Conservation (phyloP, 225 moss, liverwort and hornwort genomes). For the Marchantia polymorpha region DNA sequence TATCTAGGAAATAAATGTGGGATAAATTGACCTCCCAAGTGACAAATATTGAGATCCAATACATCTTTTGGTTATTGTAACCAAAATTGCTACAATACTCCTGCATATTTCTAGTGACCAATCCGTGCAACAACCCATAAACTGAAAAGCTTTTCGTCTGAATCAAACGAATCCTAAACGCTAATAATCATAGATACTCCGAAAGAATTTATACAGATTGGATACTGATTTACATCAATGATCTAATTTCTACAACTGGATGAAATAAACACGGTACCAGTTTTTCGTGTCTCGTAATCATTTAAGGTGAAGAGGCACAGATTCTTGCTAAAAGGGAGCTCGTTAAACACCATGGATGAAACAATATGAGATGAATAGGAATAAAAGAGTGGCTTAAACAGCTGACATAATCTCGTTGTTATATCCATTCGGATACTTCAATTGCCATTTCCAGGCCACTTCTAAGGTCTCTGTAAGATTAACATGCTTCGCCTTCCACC, state of each 20-base stretch:
- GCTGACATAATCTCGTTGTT: conserved; percentile 38
- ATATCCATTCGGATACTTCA: conserved; percentile 68
- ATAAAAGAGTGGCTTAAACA: neutral
- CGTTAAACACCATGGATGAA: neutral
- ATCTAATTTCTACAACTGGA: neutral
- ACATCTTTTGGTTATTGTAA: neutral
- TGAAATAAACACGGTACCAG: neutral
- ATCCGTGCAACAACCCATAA: neutral
- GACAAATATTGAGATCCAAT: neutral
- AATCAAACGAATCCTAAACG: neutral
- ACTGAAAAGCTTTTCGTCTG: neutral
- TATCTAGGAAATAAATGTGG: neutral
- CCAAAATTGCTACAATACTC: neutral
- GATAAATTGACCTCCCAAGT: neutral
- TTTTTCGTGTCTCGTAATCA: neutral
- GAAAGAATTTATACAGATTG: neutral
- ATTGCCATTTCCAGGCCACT: conserved; percentile 88
- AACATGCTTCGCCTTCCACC: conserved; percentile 70
- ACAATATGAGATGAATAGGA: neutral
- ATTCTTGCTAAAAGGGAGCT: conserved; percentile 3
- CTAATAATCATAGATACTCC: neutral
- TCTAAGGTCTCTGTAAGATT: conserved; percentile 68
- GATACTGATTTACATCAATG: conserved; percentile 1
- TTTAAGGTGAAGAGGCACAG: neutral
- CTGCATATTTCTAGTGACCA: neutral